Conservation (phyloP, 2,329 filamentous ascomycete species). For the Rhynchosporium agropyri region DNA sequence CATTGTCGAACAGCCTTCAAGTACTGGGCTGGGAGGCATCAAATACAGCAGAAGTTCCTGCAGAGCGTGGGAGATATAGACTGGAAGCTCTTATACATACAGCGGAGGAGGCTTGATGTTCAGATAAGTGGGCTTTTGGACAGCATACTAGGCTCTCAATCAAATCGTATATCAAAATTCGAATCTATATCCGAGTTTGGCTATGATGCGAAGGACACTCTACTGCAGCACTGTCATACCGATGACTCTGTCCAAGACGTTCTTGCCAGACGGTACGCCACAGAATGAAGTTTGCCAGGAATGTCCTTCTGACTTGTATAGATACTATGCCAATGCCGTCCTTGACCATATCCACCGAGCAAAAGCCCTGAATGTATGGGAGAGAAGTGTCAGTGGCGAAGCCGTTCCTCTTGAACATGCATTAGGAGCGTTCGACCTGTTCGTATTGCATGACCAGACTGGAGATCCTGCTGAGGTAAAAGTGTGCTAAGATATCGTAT, state of each 20-base stretch:
- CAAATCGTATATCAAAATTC: constrained; percentile 69
- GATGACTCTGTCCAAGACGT: constrained; percentile 67
- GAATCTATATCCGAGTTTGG: constrained; percentile 72
- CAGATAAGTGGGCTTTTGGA: constrained; percentile 61
- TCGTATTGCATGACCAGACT: constrained; percentile 72
- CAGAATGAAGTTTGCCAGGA: background rate
- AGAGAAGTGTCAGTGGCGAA: constrained; percentile 53
- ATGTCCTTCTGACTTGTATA: constrained; percentile 41
- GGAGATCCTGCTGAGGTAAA: constrained; percentile 73
- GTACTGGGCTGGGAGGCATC: constrained; percentile 73
- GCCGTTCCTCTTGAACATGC: constrained; percentile 69
- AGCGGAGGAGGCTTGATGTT: constrained; percentile 56
- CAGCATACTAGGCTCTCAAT: constrained; percentile 69
- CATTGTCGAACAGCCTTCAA: constrained; percentile 71
- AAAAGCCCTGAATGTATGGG: constrained; percentile 79
- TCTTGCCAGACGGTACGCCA: constrained; percentile 67
- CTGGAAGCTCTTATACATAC: constrained; percentile 73
- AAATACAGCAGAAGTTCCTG: constrained; percentile 58
- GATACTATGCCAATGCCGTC: constrained; percentile 74
- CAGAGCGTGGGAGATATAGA: constrained; percentile 58
- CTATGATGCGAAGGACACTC: constrained; percentile 86
- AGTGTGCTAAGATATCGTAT: background rate
- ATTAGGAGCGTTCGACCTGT: constrained; percentile 85
- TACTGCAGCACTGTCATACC: constrained; percentile 66
- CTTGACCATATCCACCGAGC: constrained; percentile 80